A percentile compares a stretch with the other conserved stretches of the same genome.
Evolutionary conservation across 1,284 basidiomycete species (phyloP).

Genomic region (Marasmius fiardii): DNA sequence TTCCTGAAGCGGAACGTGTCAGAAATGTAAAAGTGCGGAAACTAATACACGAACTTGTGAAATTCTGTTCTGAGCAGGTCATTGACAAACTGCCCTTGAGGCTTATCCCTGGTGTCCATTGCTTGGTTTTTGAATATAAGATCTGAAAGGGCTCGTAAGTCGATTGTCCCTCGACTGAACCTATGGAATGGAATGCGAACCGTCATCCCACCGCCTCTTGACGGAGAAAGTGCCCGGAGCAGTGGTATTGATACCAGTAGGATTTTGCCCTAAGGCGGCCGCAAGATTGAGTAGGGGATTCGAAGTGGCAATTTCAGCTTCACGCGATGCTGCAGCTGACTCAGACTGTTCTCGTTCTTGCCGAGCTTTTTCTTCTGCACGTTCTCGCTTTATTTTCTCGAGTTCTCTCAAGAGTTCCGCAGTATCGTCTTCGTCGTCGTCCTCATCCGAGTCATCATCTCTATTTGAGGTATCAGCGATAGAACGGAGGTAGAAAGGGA

Average conservation of each 20-base stretch:
- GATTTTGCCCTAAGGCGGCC: slow-evolving; percentile 75
- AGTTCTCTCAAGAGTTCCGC: slow-evolving; percentile 90
- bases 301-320: slow-evolving; percentile 79
- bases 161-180: too few relatives aligned
- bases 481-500: background rate
- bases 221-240: slow-evolving; percentile 85
- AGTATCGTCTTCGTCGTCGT: slow-evolving; percentile 83
- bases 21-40: too few relatives aligned
- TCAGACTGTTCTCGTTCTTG: slow-evolving; percentile 75
- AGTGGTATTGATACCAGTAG: slow-evolving; percentile 67
- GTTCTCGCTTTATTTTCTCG: slow-evolving; percentile 93
- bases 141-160: slow-evolving; percentile 42
- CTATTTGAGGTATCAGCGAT: background rate
- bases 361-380: slow-evolving; percentile 87
- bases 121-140: slow-evolving; percentile 98
- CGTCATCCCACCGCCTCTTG: slow-evolving; percentile 94
- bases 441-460: slow-evolving; percentile 49
- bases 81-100: slow-evolving; percentile 84
- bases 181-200: slow-evolving; percentile 34
- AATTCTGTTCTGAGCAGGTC: slow-evolving; percentile 91
- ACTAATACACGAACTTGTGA: slow-evolving; percentile 83
- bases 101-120: slow-evolving; percentile 59
- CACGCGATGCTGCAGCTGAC: slow-evolving; percentile 62
- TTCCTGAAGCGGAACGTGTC: slow-evolving; percentile 41
- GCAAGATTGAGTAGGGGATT: slow-evolving; percentile 89